These are phyloP conservation scores for Leccinum variicolor DNA, from an alignment of 768 basidiomycete species.

Conservation along the genomic window DNA sequence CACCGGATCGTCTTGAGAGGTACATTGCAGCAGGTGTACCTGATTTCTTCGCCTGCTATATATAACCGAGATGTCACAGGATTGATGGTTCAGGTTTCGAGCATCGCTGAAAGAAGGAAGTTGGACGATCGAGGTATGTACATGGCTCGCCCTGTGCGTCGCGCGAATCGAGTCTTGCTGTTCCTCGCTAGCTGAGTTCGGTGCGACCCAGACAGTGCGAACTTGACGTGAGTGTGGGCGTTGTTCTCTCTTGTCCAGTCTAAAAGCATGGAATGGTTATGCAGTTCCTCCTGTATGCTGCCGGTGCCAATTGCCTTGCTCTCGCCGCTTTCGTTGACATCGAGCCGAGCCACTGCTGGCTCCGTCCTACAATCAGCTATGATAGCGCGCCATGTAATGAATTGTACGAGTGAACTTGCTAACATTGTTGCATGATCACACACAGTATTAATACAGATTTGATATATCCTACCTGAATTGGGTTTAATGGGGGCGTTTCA, in stretches of 20 bases:
- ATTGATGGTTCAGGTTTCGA: constrained; percentile 31
- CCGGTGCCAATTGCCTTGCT: too few relatives aligned
- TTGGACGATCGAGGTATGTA: constrained; percentile 71
- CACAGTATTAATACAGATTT: too few relatives aligned
- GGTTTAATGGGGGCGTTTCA: too few relatives aligned
- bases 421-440: too few relatives aligned
- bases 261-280: not conserved
- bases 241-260: not conserved
- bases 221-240: constrained; percentile 42
- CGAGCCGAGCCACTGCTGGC: too few relatives aligned
- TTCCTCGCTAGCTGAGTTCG: constrained; percentile 57
- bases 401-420: too few relatives aligned
- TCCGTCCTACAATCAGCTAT: too few relatives aligned
- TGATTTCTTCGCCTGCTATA: not conserved
- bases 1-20: constrained; percentile 59
- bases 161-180: constrained; percentile 29
- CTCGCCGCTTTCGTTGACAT: too few relatives aligned
- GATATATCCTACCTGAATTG: too few relatives aligned
- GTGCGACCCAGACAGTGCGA: constrained; percentile 44
- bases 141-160: constrained; percentile 45
- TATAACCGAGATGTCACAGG: not conserved
- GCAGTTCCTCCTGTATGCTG: too few relatives aligned
- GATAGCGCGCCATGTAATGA: too few relatives aligned
- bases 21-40: constrained; percentile 50
- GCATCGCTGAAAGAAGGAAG: constrained; percentile 26